Evolutionary conservation across 495 filamentous ascomycete species (phyloP).

Genomic region (Neurospora sp.): DNA sequence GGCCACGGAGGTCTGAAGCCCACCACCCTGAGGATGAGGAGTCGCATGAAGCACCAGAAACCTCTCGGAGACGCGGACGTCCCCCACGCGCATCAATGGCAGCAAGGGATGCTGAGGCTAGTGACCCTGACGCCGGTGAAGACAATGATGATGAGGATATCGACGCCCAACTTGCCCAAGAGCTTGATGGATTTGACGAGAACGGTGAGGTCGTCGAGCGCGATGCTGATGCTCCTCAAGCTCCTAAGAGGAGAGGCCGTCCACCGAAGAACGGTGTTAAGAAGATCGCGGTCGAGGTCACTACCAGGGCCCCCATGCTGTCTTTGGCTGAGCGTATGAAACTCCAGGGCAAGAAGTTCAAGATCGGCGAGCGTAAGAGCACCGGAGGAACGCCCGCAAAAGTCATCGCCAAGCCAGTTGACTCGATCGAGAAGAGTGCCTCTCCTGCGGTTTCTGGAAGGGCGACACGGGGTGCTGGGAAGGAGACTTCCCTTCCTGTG

Average conservation of each 20-base stretch:
- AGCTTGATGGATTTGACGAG: constrained; percentile 20
- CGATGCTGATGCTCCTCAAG: background rate
- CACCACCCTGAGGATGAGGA: background rate
- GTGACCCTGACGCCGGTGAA: background rate
- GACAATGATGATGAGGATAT: constrained; percentile 5
- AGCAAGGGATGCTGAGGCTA: background rate
- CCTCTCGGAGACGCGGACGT: constrained; percentile 8
- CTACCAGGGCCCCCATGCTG: constrained; percentile 17
- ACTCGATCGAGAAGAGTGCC: constrained; percentile 5
- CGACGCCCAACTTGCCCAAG: constrained; percentile 15
- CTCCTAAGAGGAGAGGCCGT: constrained; percentile 17
- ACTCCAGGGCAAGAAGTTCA: constrained; percentile 34
- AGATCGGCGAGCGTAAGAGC: constrained; percentile 24
- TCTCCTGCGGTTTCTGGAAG: background rate
- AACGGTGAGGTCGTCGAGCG: constrained; percentile 15
- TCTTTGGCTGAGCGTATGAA: constrained; percentile 39
- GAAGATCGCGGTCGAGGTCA: constrained; percentile 1
- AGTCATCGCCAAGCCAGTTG: constrained; percentile 6
- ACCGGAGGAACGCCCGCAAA: constrained; percentile 1
- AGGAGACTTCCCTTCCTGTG: background rate
- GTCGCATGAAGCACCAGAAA: background rate
- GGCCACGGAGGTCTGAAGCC: constrained; percentile 15
- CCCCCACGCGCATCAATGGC: constrained; percentile 10
- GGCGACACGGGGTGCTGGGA: background rate
- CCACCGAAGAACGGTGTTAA: constrained; percentile 9